phyloP scores from a whole-genome alignment of 495 filamentous ascomycete genomes.

The Annulohypoxylon moriforme region DNA sequence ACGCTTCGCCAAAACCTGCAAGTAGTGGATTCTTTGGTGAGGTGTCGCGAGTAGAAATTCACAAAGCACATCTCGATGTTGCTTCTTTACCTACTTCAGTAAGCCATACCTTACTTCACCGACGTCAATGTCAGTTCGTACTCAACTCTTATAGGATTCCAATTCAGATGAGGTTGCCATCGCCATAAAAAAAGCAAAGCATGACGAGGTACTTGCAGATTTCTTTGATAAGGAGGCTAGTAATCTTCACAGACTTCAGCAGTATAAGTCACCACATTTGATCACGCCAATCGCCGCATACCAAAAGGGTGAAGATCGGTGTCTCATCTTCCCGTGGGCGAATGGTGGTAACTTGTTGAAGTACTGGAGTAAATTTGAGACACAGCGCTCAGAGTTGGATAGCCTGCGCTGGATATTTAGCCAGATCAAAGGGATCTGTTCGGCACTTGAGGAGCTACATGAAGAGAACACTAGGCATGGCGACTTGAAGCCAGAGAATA shows the following conservation, averaged over 20 bases:
- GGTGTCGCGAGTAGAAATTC: neutral
- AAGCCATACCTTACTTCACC: neutral
- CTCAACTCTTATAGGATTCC: neutral
- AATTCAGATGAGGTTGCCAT: neutral
- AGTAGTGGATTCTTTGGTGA: neutral
- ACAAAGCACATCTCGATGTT: neutral
- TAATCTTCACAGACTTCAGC: neutral
- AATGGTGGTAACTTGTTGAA: neutral
- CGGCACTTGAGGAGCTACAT: neutral
- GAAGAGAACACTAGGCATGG: conserved; percentile 14
- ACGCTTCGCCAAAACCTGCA: neutral
- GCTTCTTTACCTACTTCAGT: neutral
- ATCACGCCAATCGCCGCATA: neutral
- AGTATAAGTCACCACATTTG: neutral
- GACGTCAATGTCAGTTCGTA: neutral
- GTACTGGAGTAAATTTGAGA: neutral
- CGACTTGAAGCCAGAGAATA: conserved; percentile 38
- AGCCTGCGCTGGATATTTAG: neutral
- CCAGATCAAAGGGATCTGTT: neutral
- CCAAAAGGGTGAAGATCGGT: neutral
- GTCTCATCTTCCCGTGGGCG: neutral
- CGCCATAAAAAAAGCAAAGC: neutral
- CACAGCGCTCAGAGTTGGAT: neutral
- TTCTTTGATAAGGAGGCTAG: neutral
- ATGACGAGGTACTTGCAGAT: neutral